Evolutionary conservation across 2,329 filamentous ascomycete genomes (phyloP), one percentile per base, ranked within the genome.

Genomic region (Gnomoniopsis sp.): DNA sequence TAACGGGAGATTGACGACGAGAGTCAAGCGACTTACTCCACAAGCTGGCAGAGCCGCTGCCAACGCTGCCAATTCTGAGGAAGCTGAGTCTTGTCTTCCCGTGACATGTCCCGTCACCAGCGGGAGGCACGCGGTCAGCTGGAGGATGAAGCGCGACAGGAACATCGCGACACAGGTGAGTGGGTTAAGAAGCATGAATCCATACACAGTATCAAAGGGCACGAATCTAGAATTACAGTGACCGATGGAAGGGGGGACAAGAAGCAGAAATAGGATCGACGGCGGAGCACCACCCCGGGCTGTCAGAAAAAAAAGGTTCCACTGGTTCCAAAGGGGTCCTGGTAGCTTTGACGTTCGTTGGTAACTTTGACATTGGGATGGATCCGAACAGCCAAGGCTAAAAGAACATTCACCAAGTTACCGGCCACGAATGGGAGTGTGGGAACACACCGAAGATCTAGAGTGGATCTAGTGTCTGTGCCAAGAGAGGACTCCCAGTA

Each of bases 1-100:
- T 44, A 19, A 6, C 4, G n/a, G n/a, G 43, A 17, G n/a, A 19
- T n/a, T 19, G n/a, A 22, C 6, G 19, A 19, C 2, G 1, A 17
- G 43, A 44, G 43, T 44, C 43, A 44, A 44, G 43, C 19, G n/a
- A 34, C 59, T 58, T 54, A 61, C 59, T 30, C 59, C 59, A 23
- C 59, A 61, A 19, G 51, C 8, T 22, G 59, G 59, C 33, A 61
- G 51, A 3, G 48, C 59, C 23, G 48, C 51, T 19, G 59, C 56
- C 51, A 61, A 43, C 10, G 55, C 51, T 6, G 55, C 22, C 23
- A 61, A 51, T n/a, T 58, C 59, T 30, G 59, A 58, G 19, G 50
- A 19, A 21, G 21, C 36, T 34, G 54, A 44, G 22, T 49, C 46
- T 12, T 19, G 47, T 36, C 51, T 58, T 14, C n/a, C n/a, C n/a